phyloP scores from a whole-genome alignment of 2,329 filamentous ascomycete genomes.

The Bretziella fagacearum region DNA sequence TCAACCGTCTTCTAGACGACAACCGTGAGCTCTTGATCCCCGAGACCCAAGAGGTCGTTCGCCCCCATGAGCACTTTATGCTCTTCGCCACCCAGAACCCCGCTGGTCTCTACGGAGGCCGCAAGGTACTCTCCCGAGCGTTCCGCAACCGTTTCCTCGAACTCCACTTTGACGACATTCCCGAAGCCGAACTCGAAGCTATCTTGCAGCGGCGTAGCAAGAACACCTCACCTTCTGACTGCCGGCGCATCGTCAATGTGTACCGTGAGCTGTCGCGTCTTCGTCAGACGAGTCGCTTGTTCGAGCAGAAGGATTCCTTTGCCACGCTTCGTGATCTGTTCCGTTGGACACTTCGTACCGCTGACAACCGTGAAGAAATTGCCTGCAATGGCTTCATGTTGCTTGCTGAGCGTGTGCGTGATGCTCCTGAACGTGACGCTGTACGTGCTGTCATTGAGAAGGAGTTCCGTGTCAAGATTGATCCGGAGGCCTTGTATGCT shows the following conservation, averaged over 20 bases:
- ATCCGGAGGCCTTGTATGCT: conserved; percentile 57
- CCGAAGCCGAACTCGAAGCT: conserved; percentile 78
- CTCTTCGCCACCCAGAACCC: conserved; percentile 97
- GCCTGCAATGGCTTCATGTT: conserved; percentile 93
- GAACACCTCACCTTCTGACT: conserved; percentile 78
- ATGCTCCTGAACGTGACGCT: conserved; percentile 65
- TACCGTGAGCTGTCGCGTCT: conserved; percentile 85
- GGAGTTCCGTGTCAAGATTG: conserved; percentile 72
- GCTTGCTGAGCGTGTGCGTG: conserved; percentile 83
- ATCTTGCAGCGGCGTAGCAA: conserved; percentile 80
- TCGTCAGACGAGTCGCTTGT: conserved; percentile 76
- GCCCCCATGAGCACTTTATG: conserved; percentile 89
- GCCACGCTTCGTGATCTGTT: conserved; percentile 92
- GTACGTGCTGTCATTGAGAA: conserved; percentile 81
- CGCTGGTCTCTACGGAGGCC: conserved; percentile 81
- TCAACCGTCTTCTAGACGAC: conserved; percentile 90
- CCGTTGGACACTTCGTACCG: conserved; percentile 75
- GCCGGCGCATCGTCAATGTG: conserved; percentile 74
- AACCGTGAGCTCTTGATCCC: conserved; percentile 91
- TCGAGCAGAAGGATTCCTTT: conserved; percentile 95
- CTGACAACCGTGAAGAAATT: conserved; percentile 73
- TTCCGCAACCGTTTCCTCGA: conserved; percentile 96
- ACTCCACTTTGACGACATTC: conserved; percentile 95
- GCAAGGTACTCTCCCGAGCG: conserved; percentile 81
- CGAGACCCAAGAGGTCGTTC: conserved; percentile 86